Base-by-base conservation (phyloP, 148 eudicot species). In the Beta vulgaris region DNA sequence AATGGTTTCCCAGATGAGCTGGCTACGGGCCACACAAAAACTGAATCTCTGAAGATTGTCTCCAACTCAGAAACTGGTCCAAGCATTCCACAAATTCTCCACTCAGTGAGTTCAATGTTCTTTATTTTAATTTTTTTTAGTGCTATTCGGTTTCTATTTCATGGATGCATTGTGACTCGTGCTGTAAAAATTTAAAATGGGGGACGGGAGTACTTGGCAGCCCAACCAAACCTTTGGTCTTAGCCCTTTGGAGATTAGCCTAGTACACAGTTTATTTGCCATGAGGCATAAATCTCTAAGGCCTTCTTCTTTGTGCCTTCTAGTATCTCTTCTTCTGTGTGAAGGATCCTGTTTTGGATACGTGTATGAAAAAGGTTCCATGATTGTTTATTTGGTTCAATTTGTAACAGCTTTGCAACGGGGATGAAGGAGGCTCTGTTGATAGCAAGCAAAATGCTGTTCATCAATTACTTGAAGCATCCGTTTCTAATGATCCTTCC, bases 61-160 rank as follows among this genome's bases (percentile, higher is more conserved):
- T 77, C 90, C 62, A 54, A 82, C 77, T 70, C 87, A 4, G 99
- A 90, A 73, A 76, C 86, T n/a, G 90, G 91, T 76, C 89, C 84
- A 25, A 95, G 99, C 87, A 92, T 95, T 84, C 97, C 99, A 67
- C 93, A 91, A 81, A 77, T 95, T 76, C 94, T 95, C 75, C 97
- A 95, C 82, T 54, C 79, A 79, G 99, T 95, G 81, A 86, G 96
- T 83, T 75, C 59, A 54, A n/a, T 74, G 48, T 57, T 29, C 39
- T 25, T 67, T 12, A 49, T 14, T 62, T 67, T 12, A 49, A 9
- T 62, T 42, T 25, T 70, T 28, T 18, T 2, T 16, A 59, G 39
- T 59, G 8, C 36, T 58, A 23, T 42, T 51, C 15, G 0, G 3
- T 65, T 66, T 6, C 36, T 23, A 31, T 28, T 10, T 53, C 59